These are phyloP conservation scores for Metarhizium album DNA, from an alignment of 2,329 filamentous ascomycete genomes.

Conservation along the genomic window DNA sequence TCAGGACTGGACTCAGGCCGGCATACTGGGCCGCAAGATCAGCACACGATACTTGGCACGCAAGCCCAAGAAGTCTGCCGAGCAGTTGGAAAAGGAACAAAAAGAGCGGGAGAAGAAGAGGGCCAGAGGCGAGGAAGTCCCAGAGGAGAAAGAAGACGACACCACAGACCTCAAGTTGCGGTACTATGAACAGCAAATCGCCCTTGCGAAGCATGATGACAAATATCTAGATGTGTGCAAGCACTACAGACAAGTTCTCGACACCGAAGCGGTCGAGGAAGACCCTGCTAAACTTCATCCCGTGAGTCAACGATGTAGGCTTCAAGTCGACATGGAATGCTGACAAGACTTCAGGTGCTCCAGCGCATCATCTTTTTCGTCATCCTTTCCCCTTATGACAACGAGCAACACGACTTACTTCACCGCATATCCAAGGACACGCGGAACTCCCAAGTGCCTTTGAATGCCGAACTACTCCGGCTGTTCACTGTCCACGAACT, in stretches of 20 bases:
- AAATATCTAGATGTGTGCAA: constrained; percentile 98
- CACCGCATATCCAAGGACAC: constrained; percentile 83
- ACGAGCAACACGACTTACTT: constrained; percentile 94
- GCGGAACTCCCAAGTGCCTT: constrained; percentile 65
- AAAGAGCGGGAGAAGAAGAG: constrained; percentile 82
- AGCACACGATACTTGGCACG: constrained; percentile 85
- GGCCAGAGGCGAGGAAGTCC: constrained; percentile 67
- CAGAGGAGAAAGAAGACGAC: constrained; percentile 71
- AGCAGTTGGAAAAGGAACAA: constrained; percentile 82
- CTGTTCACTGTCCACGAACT: constrained; percentile 92
- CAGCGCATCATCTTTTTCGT: constrained; percentile 97
- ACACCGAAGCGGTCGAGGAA: constrained; percentile 90
- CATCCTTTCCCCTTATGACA: constrained; percentile 92
- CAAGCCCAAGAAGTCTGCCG: constrained; percentile 81
- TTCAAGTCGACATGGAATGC: constrained; percentile 8
- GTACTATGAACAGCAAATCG: constrained; percentile 97
- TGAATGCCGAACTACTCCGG: constrained; percentile 79
- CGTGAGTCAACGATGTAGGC: constrained; percentile 38
- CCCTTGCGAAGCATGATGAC: constrained; percentile 87
- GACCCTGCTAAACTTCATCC: constrained; percentile 77
- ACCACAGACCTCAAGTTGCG: constrained; percentile 91
- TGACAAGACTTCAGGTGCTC: constrained; percentile 49
- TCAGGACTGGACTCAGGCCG: constrained; percentile 91
- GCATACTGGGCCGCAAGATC: constrained; percentile 91
- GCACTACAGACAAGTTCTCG: constrained; percentile 91